These are phyloP conservation scores for Xylaria arbuscula DNA, from an alignment of 2,329 filamentous ascomycete species.

Conservation along the genomic window DNA sequence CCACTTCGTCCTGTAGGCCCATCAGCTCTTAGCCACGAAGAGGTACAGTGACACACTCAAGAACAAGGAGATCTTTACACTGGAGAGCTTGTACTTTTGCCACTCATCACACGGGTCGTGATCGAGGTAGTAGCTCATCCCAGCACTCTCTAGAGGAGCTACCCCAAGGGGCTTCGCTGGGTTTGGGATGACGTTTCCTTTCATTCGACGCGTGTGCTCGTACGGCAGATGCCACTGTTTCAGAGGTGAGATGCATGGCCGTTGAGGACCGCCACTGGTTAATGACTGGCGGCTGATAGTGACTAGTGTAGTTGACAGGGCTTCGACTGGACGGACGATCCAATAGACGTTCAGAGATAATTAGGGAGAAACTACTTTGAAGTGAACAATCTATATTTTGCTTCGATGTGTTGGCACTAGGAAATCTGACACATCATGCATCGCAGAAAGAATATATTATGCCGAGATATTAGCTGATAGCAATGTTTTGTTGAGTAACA, in stretches of 20 bases:
- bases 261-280: conserved; percentile 32
- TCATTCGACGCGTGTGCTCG: conserved; percentile 35
- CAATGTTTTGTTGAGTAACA: neutral
- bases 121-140: conserved; percentile 2
- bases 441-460: neutral
- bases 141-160: neutral
- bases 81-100: neutral
- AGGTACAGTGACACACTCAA: conserved; percentile 3
- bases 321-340: neutral
- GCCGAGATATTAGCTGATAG: neutral
- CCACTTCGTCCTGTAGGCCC: neutral
- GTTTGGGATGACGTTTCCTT: conserved; percentile 23
- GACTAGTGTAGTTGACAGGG: conserved; percentile 21
- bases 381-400: neutral
- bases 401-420: neutral
- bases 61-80: neutral
- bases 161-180: neutral
- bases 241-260: conserved; percentile 34
- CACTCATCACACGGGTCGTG: neutral
- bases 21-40: neutral
- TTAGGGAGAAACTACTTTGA: neutral
- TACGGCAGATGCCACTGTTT: conserved; percentile 42
- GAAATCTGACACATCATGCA: neutral
- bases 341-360: conserved; percentile 13
- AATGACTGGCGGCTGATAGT: conserved; percentile 13